Percentiles rank a stretch among this genome's conserved stretches.
These are phyloP conservation scores for Lathyrus oleraceus DNA, from an alignment of 306 rosid species.

Conservation along the genomic window DNA sequence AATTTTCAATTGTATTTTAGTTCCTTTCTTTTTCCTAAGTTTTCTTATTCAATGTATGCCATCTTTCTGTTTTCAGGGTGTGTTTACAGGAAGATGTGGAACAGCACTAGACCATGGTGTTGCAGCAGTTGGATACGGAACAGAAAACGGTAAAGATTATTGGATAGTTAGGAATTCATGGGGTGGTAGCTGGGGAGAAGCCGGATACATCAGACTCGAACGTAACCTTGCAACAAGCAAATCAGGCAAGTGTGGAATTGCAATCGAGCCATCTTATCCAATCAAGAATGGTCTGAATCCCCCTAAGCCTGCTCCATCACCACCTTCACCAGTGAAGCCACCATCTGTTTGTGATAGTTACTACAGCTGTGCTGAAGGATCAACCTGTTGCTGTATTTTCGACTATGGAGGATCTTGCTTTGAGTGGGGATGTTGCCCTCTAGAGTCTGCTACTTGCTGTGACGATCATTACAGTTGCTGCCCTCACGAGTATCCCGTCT, in stretches of 20 bases:
- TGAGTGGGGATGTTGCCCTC: conserved; percentile 95
- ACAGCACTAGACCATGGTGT: conserved; percentile 91
- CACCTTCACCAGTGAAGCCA: conserved; percentile 83
- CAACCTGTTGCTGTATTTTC: conserved; percentile 86
- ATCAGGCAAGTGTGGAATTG: conserved; percentile 85
- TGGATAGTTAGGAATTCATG: conserved; percentile 96
- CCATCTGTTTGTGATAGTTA: conserved; percentile 75
- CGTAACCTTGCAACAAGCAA: conserved; percentile 54
- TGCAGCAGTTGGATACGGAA: conserved; percentile 79
- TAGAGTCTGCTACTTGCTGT: conserved; percentile 90
- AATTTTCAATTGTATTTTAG: neutral
- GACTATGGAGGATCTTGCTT: conserved; percentile 54
- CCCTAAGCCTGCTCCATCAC: conserved; percentile 93
- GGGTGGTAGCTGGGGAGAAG: conserved; percentile 90
- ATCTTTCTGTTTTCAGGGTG: conserved; percentile 55
- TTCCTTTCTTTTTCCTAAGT: neutral
- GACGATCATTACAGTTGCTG: conserved; percentile 91
- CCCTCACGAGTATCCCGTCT: conserved; percentile 78
- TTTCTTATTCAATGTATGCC: neutral
- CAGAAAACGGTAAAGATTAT: conserved; percentile 63
- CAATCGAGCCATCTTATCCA: conserved; percentile 89
- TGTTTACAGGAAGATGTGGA: conserved; percentile 79
- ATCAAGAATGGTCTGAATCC: conserved; percentile 73
- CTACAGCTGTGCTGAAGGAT: conserved; percentile 53
- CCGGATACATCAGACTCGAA: conserved; percentile 69